Conservation (phyloP, 768 basidiomycete genomes). For the Trametes meyenii region DNA sequence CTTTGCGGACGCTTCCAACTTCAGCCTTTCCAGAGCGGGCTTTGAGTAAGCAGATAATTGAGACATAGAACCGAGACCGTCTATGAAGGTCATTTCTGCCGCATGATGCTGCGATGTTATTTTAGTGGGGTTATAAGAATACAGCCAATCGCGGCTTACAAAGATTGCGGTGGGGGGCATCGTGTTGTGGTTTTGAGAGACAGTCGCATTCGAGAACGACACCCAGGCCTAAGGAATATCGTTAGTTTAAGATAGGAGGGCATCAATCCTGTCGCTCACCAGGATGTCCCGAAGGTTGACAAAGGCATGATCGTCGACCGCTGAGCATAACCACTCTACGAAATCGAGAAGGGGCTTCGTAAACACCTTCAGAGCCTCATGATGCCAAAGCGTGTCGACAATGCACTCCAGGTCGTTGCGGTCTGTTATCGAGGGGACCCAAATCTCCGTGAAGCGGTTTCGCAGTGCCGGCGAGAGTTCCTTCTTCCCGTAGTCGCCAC, state of each 20-base stretch:
- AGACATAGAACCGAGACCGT: conserved; percentile 82
- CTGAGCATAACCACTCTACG: conserved; percentile 72
- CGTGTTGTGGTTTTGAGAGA: conserved; percentile 25
- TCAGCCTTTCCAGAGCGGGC: conserved; percentile 62
- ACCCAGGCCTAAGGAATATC: conserved; percentile 77
- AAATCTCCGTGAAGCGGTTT: conserved; percentile 98
- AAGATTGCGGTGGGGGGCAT: conserved; percentile 59
- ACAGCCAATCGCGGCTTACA: conserved; percentile 51
- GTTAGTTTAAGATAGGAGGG: background rate
- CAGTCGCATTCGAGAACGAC: conserved; percentile 71
- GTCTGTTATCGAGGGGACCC: conserved; percentile 87
- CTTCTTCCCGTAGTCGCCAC: conserved; percentile 99
- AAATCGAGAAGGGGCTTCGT: conserved; percentile 75
- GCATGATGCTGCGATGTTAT: conserved; percentile 81
- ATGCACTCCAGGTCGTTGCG: conserved; percentile 78
- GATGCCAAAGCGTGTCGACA: conserved; percentile 67
- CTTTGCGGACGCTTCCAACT: conserved; percentile 54
- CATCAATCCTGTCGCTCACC: conserved; percentile 46
- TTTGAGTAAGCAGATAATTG: conserved; percentile 67
- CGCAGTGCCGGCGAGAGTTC: conserved; percentile 95
- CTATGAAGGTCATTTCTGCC: conserved; percentile 89
- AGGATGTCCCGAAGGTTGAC: conserved; percentile 86
- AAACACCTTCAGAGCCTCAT: conserved; percentile 52
- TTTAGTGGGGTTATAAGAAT: no score
- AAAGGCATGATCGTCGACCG: conserved; percentile 63